Conservation (phyloP, 2,329 filamentous ascomycete genomes). For the Cadophora luteo-olivacea region DNA sequence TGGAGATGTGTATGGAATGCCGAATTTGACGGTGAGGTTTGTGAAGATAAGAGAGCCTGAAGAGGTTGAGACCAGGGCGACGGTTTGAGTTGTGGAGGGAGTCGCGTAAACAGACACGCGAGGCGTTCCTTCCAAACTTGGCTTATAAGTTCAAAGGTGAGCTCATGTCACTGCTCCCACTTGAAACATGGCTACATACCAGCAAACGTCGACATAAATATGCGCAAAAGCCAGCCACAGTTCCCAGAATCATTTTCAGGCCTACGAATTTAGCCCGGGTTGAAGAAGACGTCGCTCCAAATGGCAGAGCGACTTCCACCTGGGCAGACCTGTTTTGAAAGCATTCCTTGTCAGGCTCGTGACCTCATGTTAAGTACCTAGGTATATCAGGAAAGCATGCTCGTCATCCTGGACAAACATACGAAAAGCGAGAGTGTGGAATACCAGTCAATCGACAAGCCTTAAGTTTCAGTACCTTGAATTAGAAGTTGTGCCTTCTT, state of each 20-base stretch:
- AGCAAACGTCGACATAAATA: not conserved
- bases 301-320: too few species aligned
- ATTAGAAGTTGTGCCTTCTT: not conserved
- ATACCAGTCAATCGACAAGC: not conserved
- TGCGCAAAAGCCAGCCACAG: too few species aligned
- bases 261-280: too few species aligned
- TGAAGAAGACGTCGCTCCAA: too few species aligned
- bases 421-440: not conserved
- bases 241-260: too few species aligned
- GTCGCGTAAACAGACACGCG: slow-evolving; percentile 9
- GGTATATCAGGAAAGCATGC: not conserved
- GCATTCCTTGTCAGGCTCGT: not conserved
- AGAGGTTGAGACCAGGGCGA: not conserved
- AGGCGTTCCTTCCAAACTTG: not conserved
- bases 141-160: not conserved
- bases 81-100: not conserved
- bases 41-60: not conserved
- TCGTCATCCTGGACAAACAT: not conserved
- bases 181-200: not conserved
- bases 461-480: not conserved
- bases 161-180: not conserved
- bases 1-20: not conserved
- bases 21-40: not conserved
- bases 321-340: not conserved
- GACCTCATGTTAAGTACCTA: not conserved